Percentiles rank a stretch among this genome's conserved stretches.
These are phyloP conservation scores for Candida pseudoglaebosa DNA, from an alignment of 805 yeast genomes.

Conservation along the genomic window DNA sequence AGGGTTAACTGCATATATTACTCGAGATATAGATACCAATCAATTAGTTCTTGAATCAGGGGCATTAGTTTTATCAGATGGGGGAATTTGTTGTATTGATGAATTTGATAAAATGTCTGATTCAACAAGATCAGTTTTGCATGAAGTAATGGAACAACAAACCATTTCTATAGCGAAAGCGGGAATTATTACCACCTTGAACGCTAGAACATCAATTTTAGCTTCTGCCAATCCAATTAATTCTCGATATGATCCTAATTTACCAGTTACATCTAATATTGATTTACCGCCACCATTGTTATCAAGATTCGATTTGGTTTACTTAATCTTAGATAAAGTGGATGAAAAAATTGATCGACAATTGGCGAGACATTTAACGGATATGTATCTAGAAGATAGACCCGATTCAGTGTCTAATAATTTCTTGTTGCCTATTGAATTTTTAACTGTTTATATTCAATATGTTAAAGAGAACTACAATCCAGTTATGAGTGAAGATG, in stretches of 20 bases:
- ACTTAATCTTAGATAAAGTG: slow-evolving; percentile 86
- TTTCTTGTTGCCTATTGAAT: slow-evolving; percentile 80
- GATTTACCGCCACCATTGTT: slow-evolving; percentile 95
- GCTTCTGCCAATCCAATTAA: slow-evolving; percentile 99
- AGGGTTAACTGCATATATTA: slow-evolving; percentile 95
- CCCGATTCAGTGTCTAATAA: slow-evolving; percentile 66
- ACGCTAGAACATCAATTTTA: slow-evolving; percentile 91
- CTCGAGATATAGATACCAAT: slow-evolving; percentile 89
- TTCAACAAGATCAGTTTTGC: slow-evolving; percentile 95
- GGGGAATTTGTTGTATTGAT: slow-evolving; percentile 97
- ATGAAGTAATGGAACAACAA: slow-evolving; percentile 99
- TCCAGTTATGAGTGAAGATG: slow-evolving; percentile 78
- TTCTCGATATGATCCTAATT: slow-evolving; percentile 89
- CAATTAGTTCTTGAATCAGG: slow-evolving; percentile 94
- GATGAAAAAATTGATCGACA: slow-evolving; percentile 82
- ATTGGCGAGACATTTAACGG: slow-evolving; percentile 85
- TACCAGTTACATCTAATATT: slow-evolving; percentile 92
- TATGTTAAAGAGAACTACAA: slow-evolving; percentile 84
- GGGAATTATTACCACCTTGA: slow-evolving; percentile 95
- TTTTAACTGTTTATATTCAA: slow-evolving; percentile 82
- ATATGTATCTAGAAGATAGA: slow-evolving; percentile 83
- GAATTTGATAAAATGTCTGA: slow-evolving; percentile 98
- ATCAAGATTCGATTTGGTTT: slow-evolving; percentile 93
- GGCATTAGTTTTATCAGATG: slow-evolving; percentile 96
- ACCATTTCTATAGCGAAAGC: slow-evolving; percentile 98